Percentiles rank a stretch among this genome's conserved stretches.
These are phyloP conservation scores for Saturnispora ahearnii DNA, from an alignment of 805 yeast genomes.

Conservation along the genomic window DNA sequence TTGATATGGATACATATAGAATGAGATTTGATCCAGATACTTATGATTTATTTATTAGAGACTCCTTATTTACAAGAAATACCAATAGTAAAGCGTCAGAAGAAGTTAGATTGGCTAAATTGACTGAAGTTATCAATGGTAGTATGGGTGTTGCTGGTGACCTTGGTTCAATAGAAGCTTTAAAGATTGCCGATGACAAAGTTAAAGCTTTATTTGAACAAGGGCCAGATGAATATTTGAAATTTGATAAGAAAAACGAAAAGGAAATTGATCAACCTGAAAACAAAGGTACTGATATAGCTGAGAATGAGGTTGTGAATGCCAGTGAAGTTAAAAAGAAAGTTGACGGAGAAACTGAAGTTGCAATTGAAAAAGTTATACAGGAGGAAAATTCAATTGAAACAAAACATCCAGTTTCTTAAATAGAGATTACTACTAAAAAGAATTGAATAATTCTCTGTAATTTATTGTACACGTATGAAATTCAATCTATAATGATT, in stretches of 20 bases:
- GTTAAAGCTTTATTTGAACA: conserved; percentile 29
- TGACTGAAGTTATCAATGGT: conserved; percentile 39
- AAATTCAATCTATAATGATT: conserved; percentile 13
- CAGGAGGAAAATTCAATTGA: background rate
- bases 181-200: conserved; percentile 25
- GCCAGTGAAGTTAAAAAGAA: background rate
- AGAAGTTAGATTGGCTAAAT: conserved; percentile 16
- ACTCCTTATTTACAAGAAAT: conserved; percentile 36
- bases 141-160: conserved; percentile 46
- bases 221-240: conserved; percentile 31
- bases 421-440: conserved; percentile 26
- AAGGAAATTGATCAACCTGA: background rate
- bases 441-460: conserved; percentile 36
- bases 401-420: conserved; percentile 12
- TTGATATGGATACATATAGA: conserved; percentile 70
- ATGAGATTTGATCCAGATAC: conserved; percentile 74
- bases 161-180: conserved; percentile 34
- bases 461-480: conserved; percentile 33
- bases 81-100: conserved; percentile 11
- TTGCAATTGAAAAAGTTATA: conserved; percentile 6
- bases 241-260: conserved; percentile 1
- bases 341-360: background rate
- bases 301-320: conserved; percentile 11
- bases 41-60: conserved; percentile 68
- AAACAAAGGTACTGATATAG: background rate